These are phyloP conservation scores for Oryza glaberrima DNA, from an alignment of 176 grass and related monocot species.

Conservation along the genomic window DNA sequence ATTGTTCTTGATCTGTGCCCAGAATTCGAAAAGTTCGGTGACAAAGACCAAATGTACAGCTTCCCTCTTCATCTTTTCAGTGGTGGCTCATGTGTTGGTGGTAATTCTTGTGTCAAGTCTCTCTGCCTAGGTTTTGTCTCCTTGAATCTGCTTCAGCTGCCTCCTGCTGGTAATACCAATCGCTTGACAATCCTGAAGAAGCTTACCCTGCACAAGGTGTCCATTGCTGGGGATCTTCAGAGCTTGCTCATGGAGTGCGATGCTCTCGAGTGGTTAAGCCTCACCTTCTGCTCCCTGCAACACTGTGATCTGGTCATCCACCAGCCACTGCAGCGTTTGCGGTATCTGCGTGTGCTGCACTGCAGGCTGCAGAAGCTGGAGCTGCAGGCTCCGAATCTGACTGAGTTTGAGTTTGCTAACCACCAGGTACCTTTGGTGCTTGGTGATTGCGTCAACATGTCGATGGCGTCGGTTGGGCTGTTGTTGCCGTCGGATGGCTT, in stretches of 20 bases:
- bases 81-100: not conserved
- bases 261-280: conserved; percentile 26
- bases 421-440: not conserved
- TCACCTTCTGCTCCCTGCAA: not conserved
- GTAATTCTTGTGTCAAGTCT: not conserved
- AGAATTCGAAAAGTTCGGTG: not conserved
- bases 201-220: not conserved
- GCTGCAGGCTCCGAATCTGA: not conserved
- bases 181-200: conserved; percentile 20
- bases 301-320: not conserved
- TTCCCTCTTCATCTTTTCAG: conserved; percentile 20
- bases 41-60: not conserved
- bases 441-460: not conserved
- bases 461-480: not conserved
- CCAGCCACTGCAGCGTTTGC: not conserved
- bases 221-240: not conserved
- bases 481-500: not conserved
- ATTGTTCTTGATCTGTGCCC: conserved; percentile 21
- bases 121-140: not conserved
- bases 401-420: not conserved
- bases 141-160: not conserved
- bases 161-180: not conserved
- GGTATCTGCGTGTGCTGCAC: not conserved
- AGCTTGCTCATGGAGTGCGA: not conserved
- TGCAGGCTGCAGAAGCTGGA: not conserved